Percentiles rank a stretch among this genome's conserved stretches.
These are phyloP conservation scores for Hexamita inflata DNA, from an alignment of 208 protist species.

Conservation along the genomic window DNA sequence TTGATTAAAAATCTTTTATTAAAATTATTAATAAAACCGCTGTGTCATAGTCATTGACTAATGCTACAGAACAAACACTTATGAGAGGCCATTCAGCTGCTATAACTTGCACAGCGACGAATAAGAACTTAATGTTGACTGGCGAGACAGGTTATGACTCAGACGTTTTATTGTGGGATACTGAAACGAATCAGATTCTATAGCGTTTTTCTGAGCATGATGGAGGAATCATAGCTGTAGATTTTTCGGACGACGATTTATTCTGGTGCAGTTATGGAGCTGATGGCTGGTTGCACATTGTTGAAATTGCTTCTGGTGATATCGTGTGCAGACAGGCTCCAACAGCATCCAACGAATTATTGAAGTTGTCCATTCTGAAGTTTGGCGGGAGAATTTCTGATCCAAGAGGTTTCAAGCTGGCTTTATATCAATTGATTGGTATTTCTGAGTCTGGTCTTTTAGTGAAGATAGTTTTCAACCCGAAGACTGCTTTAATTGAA, in stretches of 20 bases:
- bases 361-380: neutral
- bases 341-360: neutral
- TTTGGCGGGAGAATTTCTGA: neutral
- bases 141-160: neutral
- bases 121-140: neutral
- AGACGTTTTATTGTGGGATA: neutral
- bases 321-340: too few relatives aligned
- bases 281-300: neutral
- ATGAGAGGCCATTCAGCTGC: neutral
- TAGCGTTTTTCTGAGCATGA: neutral
- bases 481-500: neutral
- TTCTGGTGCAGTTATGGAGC: neutral
- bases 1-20: too few relatives aligned
- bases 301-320: neutral
- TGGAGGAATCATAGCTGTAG: neutral
- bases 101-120: neutral
- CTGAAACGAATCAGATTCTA: neutral
- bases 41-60: neutral
- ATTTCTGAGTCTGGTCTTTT: neutral
- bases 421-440: neutral
- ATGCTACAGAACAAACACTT: neutral
- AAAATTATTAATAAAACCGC: neutral
- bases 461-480: neutral
- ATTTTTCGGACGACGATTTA: neutral
- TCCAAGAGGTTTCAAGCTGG: neutral